Evolutionary conservation across 2,329 filamentous ascomycete genomes (phyloP).

Genomic region (Colletotrichum lini): DNA sequence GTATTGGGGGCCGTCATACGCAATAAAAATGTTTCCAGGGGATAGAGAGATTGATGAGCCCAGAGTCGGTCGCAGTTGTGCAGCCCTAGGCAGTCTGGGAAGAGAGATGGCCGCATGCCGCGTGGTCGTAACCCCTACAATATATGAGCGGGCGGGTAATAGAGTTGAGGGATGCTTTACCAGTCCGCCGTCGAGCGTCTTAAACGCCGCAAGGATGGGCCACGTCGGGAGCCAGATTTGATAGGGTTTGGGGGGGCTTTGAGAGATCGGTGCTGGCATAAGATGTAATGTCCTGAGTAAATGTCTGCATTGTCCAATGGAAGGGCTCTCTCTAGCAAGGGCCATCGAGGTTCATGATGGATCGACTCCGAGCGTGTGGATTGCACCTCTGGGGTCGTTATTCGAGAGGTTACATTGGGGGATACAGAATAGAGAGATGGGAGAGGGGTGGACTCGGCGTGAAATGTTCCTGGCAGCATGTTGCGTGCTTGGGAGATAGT

Average conservation of each 20-base stretch:
- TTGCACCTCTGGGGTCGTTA: too few relatives aligned
- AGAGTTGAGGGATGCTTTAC: neutral
- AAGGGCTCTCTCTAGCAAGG: neutral
- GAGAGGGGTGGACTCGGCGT: too few relatives aligned
- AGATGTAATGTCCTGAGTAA: neutral
- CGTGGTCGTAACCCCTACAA: neutral
- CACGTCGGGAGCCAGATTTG: conserved; percentile 14
- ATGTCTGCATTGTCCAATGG: conserved; percentile 10
- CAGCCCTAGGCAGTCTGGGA: neutral
- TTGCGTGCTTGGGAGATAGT: too few relatives aligned
- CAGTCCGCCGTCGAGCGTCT: conserved; percentile 11
- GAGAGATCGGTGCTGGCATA: conserved; percentile 8
- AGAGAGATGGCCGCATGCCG: neutral
- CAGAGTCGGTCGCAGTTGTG: neutral
- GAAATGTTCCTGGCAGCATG: too few relatives aligned
- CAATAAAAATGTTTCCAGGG: conserved; percentile 13
- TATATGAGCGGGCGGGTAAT: neutral
- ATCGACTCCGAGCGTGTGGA: too few relatives aligned
- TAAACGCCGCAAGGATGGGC: conserved; percentile 21
- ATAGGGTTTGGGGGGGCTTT: conserved; percentile 17
- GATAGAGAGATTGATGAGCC: neutral
- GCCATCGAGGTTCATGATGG: neutral
- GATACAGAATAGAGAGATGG: too few relatives aligned
- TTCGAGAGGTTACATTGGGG: too few relatives aligned
- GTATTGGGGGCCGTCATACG: neutral